Percentiles rank a stretch among this genome's conserved stretches.
Evolutionary conservation across 805 yeast genomes (phyloP).

Genomic region (Candida corydali): DNA sequence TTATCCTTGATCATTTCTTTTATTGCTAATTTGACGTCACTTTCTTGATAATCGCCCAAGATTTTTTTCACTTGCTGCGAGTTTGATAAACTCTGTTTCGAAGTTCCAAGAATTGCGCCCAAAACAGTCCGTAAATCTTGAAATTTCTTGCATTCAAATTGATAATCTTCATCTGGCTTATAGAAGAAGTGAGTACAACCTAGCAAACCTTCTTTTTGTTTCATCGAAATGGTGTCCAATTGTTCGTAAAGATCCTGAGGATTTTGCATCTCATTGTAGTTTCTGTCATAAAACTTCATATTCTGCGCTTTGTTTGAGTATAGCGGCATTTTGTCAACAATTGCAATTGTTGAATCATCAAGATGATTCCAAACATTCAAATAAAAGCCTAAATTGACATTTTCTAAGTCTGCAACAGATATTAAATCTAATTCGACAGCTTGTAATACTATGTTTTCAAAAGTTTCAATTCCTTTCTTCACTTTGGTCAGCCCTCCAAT

Average conservation of each 20-base stretch:
- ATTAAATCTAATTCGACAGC: constrained; percentile 57
- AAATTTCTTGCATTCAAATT: constrained; percentile 8
- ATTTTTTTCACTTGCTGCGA: constrained; percentile 45
- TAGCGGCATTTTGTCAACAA: constrained; percentile 32
- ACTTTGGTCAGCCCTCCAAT: constrained; percentile 51
- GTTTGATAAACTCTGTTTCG: constrained; percentile 31
- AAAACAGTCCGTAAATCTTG: constrained; percentile 40
- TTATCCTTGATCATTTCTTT: constrained; percentile 50
- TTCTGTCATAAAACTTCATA: constrained; percentile 34
- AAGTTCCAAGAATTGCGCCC: constrained; percentile 46
- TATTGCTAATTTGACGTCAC: constrained; percentile 19
- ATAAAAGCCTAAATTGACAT: constrained; percentile 48
- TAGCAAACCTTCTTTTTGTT: constrained; percentile 60
- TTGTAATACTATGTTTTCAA: constrained; percentile 61
- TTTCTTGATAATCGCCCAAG: constrained; percentile 41
- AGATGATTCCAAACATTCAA: constrained; percentile 63
- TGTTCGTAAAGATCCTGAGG: constrained; percentile 33
- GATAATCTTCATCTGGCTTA: constrained; percentile 14
- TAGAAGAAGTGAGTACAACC: constrained; percentile 43
- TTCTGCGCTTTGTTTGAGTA: constrained; percentile 45
- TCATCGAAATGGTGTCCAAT: constrained; percentile 58
- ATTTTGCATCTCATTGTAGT: constrained; percentile 6
- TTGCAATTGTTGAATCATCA: constrained; percentile 32
- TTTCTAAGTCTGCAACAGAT: constrained; percentile 44
- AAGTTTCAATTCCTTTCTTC: constrained; percentile 52